phyloP scores from a whole-genome alignment of 2,329 filamentous ascomycete species.

The Xylaria sp. region DNA sequence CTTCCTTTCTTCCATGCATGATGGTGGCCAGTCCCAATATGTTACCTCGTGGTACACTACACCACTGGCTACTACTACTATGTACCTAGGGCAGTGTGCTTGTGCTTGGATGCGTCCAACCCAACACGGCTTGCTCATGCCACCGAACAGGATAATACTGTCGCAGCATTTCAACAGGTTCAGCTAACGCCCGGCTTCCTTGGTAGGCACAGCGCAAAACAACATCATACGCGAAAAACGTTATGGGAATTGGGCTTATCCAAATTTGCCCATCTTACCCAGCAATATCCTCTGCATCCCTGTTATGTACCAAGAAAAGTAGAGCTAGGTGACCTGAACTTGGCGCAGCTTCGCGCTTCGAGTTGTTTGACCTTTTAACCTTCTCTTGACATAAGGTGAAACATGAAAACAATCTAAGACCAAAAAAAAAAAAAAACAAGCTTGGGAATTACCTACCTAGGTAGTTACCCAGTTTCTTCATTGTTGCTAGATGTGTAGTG shows the following conservation, averaged over 20 bases:
- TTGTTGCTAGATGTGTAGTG: too few species aligned
- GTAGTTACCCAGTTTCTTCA: too few species aligned
- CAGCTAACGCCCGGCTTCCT: not conserved
- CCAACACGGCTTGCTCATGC: slow-evolving; percentile 13
- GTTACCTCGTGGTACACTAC: not conserved
- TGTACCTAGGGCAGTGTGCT: too few species aligned
- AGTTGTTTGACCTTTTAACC: too few species aligned
- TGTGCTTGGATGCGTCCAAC: not conserved
- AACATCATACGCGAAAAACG: not conserved
- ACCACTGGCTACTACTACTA: not conserved
- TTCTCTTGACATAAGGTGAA: too few species aligned
- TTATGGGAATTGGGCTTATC: not conserved
- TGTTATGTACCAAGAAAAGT: not conserved
- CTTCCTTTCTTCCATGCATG: slow-evolving; percentile 35
- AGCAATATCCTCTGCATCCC: not conserved
- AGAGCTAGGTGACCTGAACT: not conserved
- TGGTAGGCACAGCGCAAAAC: not conserved
- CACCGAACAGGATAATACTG: not conserved
- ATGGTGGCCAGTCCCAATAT: not conserved
- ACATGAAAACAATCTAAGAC: too few species aligned
- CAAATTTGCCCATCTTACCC: not conserved
- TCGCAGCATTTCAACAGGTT: not conserved
- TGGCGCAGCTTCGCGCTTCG: not conserved
- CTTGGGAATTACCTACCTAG: too few species aligned
- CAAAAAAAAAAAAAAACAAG: too few species aligned